Percentiles rank a stretch among this genome's conserved stretches.
These are phyloP conservation scores for Raddia guianensis DNA, from an alignment of 176 grass and related monocot species.

Conservation along the genomic window DNA sequence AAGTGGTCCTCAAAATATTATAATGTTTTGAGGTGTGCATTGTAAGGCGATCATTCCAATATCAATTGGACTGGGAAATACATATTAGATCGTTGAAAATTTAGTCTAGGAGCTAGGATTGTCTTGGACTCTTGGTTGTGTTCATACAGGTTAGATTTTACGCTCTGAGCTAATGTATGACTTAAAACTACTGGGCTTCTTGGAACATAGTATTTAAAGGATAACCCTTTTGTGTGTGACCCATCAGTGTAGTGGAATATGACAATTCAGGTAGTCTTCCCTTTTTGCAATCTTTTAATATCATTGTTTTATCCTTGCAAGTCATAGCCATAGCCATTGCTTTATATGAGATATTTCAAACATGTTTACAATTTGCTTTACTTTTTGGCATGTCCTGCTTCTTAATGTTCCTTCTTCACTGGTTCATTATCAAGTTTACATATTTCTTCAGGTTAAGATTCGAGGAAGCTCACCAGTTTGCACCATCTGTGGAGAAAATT, in stretches of 20 bases:
- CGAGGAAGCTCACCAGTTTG: constrained; percentile 71
- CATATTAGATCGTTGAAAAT: not conserved
- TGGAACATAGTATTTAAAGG: not conserved
- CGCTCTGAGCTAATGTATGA: not conserved
- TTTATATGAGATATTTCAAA: not conserved
- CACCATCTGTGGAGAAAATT: constrained; percentile 70
- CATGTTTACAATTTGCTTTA: not conserved
- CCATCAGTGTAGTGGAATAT: not conserved
- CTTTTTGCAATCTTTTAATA: not conserved
- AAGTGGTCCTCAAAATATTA: not conserved
- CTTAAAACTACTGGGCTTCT: not conserved
- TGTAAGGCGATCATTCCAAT: constrained; percentile 11
- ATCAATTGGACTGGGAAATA: not conserved
- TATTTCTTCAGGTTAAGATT: constrained; percentile 74
- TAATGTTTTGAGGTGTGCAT: not conserved
- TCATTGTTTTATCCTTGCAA: constrained; percentile 4
- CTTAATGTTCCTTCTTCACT: not conserved
- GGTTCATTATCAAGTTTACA: constrained; percentile 5
- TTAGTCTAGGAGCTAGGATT: not conserved
- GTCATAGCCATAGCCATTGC: not conserved
- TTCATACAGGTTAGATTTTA: not conserved
- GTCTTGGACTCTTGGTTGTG: not conserved
- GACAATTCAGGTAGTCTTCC: constrained; percentile 1
- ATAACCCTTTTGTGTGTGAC: not conserved
- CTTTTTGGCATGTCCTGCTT: constrained; percentile 2